Evolutionary conservation across 75 land plant species (phyloP), one percentile per base, ranked within the genome.

Genomic region (Sequoia sempervirens): DNA sequence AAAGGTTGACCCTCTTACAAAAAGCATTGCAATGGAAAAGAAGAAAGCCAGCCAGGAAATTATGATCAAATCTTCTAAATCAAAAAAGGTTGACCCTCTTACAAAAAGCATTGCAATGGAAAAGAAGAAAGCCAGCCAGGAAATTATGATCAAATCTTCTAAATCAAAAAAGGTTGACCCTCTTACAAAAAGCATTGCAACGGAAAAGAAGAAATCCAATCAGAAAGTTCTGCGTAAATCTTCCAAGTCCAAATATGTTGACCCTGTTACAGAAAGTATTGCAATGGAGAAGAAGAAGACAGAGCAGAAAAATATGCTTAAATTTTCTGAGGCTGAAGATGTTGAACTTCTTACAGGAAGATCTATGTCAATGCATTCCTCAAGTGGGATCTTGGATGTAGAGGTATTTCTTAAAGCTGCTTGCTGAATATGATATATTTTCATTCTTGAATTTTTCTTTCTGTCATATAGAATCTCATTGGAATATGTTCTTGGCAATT

Each of bases 391-490:
- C 46, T 20, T 41, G 80, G 41, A 76, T 43, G n/a, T n/a, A 11
- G 80, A 78, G 80, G 80, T 78, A 78, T 11, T 43, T 28, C 47
- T 78, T 28, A 45, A n/a, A n/a, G 43, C 38, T 78, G 12, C 46
- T 45, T 2, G 11, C 28, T 13, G 26, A 23, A 78, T n/a, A 45
- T 45, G 80, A 78, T n/a, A 78, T 1, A 78, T 45, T 78, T 78
- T 78, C 47, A 78, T 78, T 45, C 30, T 45, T n/a, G 5, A 45
- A 45, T 41, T 78, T 64, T 70, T 70, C 37, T 70, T 70, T 32
- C 36, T 11, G 73, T 70, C 14, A 11, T 70, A 32, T 32, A 13
- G 73, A 32, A 70, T 70, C 12, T 32, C 37, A 70, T 70, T 70
- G 0, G 32, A 70, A 13, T 70, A 32, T 70, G 2, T 32, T 69